phyloP scores from a whole-genome alignment of 164 flowering plant genomes.

The Macadamia integrifolia region DNA sequence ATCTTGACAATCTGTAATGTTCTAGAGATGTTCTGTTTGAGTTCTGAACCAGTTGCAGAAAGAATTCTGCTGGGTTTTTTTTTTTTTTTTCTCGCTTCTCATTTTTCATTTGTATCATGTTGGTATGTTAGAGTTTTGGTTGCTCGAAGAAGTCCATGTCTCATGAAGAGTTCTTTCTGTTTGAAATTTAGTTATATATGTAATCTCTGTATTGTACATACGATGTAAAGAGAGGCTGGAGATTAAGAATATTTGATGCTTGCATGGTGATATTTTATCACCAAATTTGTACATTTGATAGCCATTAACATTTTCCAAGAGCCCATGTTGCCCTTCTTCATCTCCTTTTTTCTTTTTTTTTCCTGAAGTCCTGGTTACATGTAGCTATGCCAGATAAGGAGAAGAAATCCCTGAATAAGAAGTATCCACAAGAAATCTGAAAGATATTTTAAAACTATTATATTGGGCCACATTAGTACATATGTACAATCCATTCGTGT shows the following conservation, averaged over 20 bases:
- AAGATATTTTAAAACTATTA: too few relatives aligned
- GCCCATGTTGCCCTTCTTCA: neutral
- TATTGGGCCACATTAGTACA: too few relatives aligned
- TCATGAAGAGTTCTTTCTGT: neutral
- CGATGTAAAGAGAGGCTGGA: neutral
- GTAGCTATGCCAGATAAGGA: too few relatives aligned
- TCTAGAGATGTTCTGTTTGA: neutral
- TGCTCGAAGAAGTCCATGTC: neutral
- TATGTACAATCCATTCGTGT: too few relatives aligned
- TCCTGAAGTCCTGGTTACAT: neutral
- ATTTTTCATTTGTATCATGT: neutral
- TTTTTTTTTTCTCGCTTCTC: neutral
- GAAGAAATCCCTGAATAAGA: too few relatives aligned
- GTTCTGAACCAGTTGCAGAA: slow-evolving; percentile 4
- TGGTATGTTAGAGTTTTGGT: neutral
- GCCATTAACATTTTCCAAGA: neutral
- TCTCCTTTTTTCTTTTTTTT: neutral
- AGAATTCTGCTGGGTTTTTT: neutral
- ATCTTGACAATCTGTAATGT: neutral
- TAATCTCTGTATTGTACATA: neutral
- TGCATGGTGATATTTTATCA: neutral
- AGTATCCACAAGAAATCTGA: too few relatives aligned
- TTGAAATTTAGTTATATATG: neutral
- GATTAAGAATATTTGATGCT: neutral
- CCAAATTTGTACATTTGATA: neutral